Conservation (phyloP, 257 asterid species). For the Ehretia macrophylla region DNA sequence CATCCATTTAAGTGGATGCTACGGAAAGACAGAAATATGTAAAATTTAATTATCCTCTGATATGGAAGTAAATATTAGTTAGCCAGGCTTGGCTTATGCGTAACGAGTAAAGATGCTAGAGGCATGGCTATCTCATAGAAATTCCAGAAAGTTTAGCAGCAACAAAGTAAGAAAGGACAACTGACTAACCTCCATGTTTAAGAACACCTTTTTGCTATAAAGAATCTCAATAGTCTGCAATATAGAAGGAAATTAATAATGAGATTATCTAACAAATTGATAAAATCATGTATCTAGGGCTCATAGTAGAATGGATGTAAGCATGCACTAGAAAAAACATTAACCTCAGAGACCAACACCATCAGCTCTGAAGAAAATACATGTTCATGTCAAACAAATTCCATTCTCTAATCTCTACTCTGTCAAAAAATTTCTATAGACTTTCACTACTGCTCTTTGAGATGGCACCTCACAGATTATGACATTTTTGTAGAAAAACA, state of each 20-base stretch:
- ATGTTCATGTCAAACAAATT: background rate
- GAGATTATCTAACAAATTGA: background rate
- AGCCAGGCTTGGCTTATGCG: no score
- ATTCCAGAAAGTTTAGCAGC: no score
- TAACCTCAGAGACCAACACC: background rate
- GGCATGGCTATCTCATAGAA: no score
- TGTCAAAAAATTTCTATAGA: no score
- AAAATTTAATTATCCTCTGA: no score
- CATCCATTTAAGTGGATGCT: background rate
- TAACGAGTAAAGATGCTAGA: no score
- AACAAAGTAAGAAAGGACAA: background rate
- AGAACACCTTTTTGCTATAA: slow-evolving; percentile 69
- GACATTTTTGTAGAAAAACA: no score
- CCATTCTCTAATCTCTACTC: no score
- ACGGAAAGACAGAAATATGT: background rate
- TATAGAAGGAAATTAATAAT: slow-evolving; percentile 6
- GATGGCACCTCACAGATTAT: no score
- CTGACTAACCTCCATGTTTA: slow-evolving; percentile 79
- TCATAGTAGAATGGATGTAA: no score
- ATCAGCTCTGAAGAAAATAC: background rate
- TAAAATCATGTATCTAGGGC: background rate
- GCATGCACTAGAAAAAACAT: background rate
- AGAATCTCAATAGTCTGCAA: slow-evolving; percentile 92
- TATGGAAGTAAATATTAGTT: no score
- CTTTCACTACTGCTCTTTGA: no score